Evolutionary conservation across 2,329 filamentous ascomycete species (phyloP).

Genomic region (Lasiodiplodia theobromae): DNA sequence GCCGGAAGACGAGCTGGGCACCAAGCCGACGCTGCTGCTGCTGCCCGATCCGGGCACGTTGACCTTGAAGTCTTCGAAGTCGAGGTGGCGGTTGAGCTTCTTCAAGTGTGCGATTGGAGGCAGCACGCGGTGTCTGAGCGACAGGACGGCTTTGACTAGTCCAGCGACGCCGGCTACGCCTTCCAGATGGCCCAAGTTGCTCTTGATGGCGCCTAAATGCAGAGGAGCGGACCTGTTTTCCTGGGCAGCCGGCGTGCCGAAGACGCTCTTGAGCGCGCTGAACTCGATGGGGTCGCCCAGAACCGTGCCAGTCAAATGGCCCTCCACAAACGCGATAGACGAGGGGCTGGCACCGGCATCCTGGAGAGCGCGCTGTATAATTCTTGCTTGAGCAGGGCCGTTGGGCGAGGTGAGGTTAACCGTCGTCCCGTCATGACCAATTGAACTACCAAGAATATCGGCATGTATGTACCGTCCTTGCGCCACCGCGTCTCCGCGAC

Average conservation of each 20-base stretch:
- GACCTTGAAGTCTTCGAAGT: neutral
- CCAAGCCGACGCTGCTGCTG: conserved; percentile 25
- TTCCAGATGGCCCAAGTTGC: no score
- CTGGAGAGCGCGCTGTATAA: no score
- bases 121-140: conserved; percentile 37
- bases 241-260: conserved; percentile 33
- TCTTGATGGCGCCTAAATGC: no score
- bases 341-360: no score
- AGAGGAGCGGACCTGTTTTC: conserved; percentile 33
- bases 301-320: conserved; percentile 63
- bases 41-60: neutral
- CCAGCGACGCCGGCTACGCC: no score
- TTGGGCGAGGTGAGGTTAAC: no score
- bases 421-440: no score
- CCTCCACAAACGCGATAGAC: conserved; percentile 49
- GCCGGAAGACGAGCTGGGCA: conserved; percentile 30
- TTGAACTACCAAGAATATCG: no score
- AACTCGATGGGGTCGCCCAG: conserved; percentile 64
- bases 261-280: conserved; percentile 55
- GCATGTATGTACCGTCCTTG: neutral
- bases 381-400: no score
- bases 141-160: conserved; percentile 38
- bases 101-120: conserved; percentile 8
- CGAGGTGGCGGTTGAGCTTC: neutral
- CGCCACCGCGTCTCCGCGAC: neutral